Conservation (phyloP, 1,284 basidiomycete genomes). For the Boletus subluridellus region DNA sequence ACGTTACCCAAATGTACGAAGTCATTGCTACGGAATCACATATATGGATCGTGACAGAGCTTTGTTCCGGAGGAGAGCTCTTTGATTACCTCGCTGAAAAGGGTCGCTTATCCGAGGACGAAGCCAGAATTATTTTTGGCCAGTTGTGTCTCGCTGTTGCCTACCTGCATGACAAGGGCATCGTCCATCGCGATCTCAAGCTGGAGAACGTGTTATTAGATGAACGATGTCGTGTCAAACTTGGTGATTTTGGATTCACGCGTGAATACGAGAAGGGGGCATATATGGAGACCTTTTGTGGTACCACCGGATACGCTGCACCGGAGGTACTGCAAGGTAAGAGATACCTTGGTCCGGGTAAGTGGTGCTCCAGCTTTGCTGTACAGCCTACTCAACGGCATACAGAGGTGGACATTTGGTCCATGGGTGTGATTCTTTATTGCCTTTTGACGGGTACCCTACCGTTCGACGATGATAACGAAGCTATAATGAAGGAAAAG, state of each 20-base stretch:
- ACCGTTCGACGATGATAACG: constrained; percentile 98
- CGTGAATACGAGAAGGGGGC: constrained; percentile 85
- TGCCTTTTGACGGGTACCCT: constrained; percentile 90
- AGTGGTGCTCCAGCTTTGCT: constrained; percentile 24
- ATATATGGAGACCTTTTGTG: constrained; percentile 93
- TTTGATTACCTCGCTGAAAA: constrained; percentile 98
- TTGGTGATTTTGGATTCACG: constrained; percentile 97
- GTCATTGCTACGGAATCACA: constrained; percentile 93
- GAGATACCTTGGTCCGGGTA: constrained; percentile 87
- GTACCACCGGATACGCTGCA: constrained; percentile 92
- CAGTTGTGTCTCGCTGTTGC: constrained; percentile 96
- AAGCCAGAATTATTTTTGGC: constrained; percentile 83
- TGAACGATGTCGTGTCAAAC: constrained; percentile 80
- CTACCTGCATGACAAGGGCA: constrained; percentile 85
- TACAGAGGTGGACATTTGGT: constrained; percentile 95
- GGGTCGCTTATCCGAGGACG: constrained; percentile 79
- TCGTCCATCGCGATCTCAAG: constrained; percentile 95
- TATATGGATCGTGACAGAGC: constrained; percentile 97
- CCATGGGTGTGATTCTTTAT: constrained; percentile 92
- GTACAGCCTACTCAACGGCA: constrained; percentile 1
- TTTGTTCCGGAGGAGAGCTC: constrained; percentile 94
- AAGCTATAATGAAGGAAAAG: constrained; percentile 82
- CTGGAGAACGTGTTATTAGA: constrained; percentile 94
- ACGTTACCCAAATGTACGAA: constrained; percentile 95
- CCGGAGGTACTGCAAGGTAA: constrained; percentile 92